Base-by-base conservation (phyloP, 805 yeast genomes). In the Cyberlindnera japonica region DNA sequence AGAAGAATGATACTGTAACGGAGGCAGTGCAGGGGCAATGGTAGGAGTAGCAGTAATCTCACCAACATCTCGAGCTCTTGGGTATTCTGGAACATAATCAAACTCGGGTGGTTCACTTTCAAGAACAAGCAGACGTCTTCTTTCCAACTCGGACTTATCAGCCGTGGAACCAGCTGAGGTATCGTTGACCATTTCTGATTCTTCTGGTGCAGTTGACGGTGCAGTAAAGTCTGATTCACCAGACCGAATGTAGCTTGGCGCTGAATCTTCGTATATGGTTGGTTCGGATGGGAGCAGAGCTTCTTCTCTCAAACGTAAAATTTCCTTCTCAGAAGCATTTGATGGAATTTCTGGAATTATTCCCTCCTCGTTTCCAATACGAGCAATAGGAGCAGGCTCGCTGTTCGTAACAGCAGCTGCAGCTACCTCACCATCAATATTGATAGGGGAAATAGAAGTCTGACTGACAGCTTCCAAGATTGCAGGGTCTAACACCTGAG, bases 241-340 rank as follows among this genome's bases (percentile, higher is more conserved):
- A 17, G 38, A n/a, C 4, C 39, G 17, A 11, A 15, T 38, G 35
- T 54, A 54, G 22, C 50, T 47, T 34, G 60, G 58, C 2, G 50
- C 53, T 9, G 30, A 7, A 34, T 20, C 20, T 22, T 21, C 20
- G 16, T 35, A 30, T 18, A 24, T 40, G 16, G 51, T 41, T 1
- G 79, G 79, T 28, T 67, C 82, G 2, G 87, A 79, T 0, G 91
- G 90, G 17, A 81, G 52, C 30, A 83, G 62, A 5, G 83, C 72
- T 33, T 72, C 71, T 55, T 82, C 90, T 35, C 69, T 69, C 4
- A 68, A 59, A 42, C 69, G 63, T 50, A 81, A 58, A 13, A 70
- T 52, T 45, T 81, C 82, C 55, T 83, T 83, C 44, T 83, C 91
- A 1, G 78, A 57, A 25, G 72, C 35, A n/a, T 44, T 17, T 13